These are phyloP conservation scores for Areca catechu DNA, from an alignment of 176 grass and related monocot genomes.

Conservation along the genomic window DNA sequence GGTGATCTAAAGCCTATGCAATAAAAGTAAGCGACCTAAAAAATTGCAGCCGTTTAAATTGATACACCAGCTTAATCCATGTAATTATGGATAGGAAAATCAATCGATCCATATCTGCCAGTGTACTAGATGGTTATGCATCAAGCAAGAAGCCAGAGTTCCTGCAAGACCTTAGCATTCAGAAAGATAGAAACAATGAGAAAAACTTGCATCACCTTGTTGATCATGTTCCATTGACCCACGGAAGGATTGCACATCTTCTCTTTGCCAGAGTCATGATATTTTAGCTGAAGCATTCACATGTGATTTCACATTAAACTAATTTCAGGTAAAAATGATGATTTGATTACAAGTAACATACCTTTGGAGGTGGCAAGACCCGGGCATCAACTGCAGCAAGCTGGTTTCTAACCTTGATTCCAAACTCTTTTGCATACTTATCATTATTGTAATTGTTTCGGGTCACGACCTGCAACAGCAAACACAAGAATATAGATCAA, in stretches of 20 bases:
- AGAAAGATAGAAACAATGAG: background rate
- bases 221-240: slow-evolving; percentile 92
- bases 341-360: slow-evolving; percentile 9
- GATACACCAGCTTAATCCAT: too few species aligned
- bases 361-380: slow-evolving; percentile 51
- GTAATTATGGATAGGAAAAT: too few species aligned
- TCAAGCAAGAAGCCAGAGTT: too few species aligned
- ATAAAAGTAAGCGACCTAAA: too few species aligned
- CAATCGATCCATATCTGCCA: too few species aligned
- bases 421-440: slow-evolving; percentile 53
- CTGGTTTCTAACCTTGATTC: slow-evolving; percentile 40
- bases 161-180: too few species aligned
- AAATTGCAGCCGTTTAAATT: too few species aligned
- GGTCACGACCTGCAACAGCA: slow-evolving; percentile 28
- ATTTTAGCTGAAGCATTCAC: slow-evolving; percentile 53
- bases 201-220: slow-evolving; percentile 34
- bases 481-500: too few species aligned
- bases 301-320: background rate
- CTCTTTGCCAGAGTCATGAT: slow-evolving; percentile 62
- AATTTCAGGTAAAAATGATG: background rate
- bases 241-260: slow-evolving; percentile 42
- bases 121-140: too few species aligned
- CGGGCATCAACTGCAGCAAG: slow-evolving; percentile 58
- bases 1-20: too few species aligned
- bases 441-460: slow-evolving; percentile 44